A percentile compares a stretch with the other conserved stretches of the same genome.
Evolutionary conservation across 352 stramenopile genomes (phyloP).

Genomic region (Phytophthora podocarpi): DNA sequence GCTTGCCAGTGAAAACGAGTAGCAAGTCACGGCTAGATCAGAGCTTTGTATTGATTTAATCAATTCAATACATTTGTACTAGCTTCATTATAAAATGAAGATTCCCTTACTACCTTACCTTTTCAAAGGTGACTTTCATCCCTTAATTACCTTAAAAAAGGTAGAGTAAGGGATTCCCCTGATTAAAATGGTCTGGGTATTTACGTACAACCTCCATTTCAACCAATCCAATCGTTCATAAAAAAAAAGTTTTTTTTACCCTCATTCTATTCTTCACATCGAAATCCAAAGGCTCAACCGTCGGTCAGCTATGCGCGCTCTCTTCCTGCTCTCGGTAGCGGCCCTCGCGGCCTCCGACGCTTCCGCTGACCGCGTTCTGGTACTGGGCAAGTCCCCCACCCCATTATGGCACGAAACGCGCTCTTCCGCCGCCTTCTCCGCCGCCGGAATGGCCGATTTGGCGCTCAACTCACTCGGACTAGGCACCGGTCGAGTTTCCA

Average conservation of each 20-base stretch:
- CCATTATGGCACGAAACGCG: conserved; percentile 30
- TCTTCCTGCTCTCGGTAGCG: conserved; percentile 21
- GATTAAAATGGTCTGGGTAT: too few species aligned
- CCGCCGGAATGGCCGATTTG: conserved; percentile 41
- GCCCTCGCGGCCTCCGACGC: conserved; percentile 10
- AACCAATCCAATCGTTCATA: background rate
- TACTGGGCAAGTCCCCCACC: conserved; percentile 25
- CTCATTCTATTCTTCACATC: conserved; percentile 18
- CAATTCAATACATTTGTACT: too few species aligned
- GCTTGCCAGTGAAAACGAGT: too few species aligned
- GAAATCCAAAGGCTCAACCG: conserved; percentile 29
- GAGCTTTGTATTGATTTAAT: too few species aligned
- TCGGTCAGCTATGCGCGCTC: conserved; percentile 20
- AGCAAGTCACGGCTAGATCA: too few species aligned
- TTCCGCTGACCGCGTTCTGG: conserved; percentile 31
- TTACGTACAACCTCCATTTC: too few species aligned
- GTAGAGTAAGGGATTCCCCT: too few species aligned
- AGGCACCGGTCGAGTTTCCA: conserved; percentile 26
- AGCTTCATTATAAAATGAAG: too few species aligned
- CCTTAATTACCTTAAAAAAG: too few species aligned
- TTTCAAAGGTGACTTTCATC: too few species aligned
- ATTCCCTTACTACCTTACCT: too few species aligned
- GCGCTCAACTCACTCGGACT: conserved; percentile 46
- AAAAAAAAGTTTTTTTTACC: conserved; percentile 1
- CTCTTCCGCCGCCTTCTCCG: conserved; percentile 27